Evolutionary conservation across 2,329 filamentous ascomycete species (phyloP).

Genomic region (Fusarium sp.): DNA sequence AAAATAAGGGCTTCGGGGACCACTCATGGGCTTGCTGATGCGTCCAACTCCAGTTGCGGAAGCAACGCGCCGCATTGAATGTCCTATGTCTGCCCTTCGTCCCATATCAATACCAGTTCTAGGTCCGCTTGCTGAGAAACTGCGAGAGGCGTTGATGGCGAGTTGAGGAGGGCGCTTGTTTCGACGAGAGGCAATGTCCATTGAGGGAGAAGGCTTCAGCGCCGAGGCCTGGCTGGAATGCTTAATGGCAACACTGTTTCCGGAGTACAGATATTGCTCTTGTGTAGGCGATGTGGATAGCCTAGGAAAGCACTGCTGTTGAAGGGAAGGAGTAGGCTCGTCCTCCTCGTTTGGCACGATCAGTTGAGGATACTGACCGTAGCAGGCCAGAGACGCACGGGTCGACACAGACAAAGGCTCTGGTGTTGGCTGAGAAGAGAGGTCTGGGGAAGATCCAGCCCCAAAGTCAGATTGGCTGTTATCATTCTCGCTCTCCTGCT

Average conservation of each 20-base stretch:
- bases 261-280: slow-evolving; percentile 39
- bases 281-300: slow-evolving; percentile 36
- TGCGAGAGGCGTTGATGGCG: slow-evolving; percentile 60
- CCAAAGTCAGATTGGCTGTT: slow-evolving; percentile 46
- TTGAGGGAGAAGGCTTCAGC: slow-evolving; percentile 62
- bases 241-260: slow-evolving; percentile 31
- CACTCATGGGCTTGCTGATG: slow-evolving; percentile 50
- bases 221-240: slow-evolving; percentile 41
- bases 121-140: slow-evolving; percentile 57
- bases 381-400: slow-evolving; percentile 23
- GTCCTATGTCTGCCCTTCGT: slow-evolving; percentile 59
- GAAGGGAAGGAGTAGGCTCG: slow-evolving; percentile 40
- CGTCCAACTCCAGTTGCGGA: slow-evolving; percentile 61
- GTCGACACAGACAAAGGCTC: slow-evolving; percentile 33
- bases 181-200: slow-evolving; percentile 67
- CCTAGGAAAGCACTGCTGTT: slow-evolving; percentile 43
- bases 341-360: slow-evolving; percentile 42
- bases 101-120: slow-evolving; percentile 63
- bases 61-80: slow-evolving; percentile 66
- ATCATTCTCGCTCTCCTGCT: slow-evolving; percentile 47
- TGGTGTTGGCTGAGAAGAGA: slow-evolving; percentile 39
- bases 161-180: slow-evolving; percentile 60
- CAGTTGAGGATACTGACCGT: slow-evolving; percentile 44
- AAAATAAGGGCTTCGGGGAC: slow-evolving; percentile 55
- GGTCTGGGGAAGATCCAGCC: slow-evolving; percentile 39